These are phyloP conservation scores for Nakataea oryzae DNA, from an alignment of 2,329 filamentous ascomycete genomes.

Conservation along the genomic window DNA sequence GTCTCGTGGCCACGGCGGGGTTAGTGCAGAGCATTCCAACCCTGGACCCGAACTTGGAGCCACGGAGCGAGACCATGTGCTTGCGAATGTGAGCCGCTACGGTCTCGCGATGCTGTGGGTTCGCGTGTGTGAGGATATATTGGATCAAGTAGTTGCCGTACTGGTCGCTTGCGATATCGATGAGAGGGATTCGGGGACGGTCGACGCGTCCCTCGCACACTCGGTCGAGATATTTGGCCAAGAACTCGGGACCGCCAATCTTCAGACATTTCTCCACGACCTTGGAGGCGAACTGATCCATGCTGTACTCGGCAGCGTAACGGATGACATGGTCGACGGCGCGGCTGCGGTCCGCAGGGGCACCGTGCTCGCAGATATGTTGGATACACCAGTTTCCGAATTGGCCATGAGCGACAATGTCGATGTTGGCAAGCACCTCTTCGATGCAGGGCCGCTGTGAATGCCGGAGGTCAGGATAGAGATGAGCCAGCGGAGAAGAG, in stretches of 20 bases:
- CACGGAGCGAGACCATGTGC: conserved; percentile 97
- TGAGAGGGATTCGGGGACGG: conserved; percentile 89
- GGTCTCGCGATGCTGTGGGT: conserved; percentile 79
- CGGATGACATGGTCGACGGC: conserved; percentile 93
- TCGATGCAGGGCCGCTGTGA: conserved; percentile 85
- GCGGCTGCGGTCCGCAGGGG: conserved; percentile 79
- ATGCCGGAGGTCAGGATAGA: background rate
- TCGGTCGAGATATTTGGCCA: conserved; percentile 83
- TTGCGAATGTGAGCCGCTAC: conserved; percentile 93
- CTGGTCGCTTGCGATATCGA: conserved; percentile 96
- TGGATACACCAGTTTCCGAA: conserved; percentile 99
- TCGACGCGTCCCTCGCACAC: conserved; percentile 87
- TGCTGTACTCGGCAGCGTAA: conserved; percentile 92
- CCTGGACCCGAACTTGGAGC: conserved; percentile 95
- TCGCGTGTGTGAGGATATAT: conserved; percentile 86
- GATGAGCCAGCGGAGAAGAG: background rate
- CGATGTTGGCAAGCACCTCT: conserved; percentile 88
- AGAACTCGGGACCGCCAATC: conserved; percentile 83
- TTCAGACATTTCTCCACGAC: conserved; percentile 99
- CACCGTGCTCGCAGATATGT: conserved; percentile 95
- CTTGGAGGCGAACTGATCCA: conserved; percentile 98
- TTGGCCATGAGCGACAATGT: conserved; percentile 92
- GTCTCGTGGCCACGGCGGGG: conserved; percentile 77
- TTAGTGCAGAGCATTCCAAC: conserved; percentile 99
- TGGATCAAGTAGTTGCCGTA: conserved; percentile 98